These are phyloP conservation scores for Rhodotorula babjevae DNA, from an alignment of 768 basidiomycete species.

Conservation along the genomic window DNA sequence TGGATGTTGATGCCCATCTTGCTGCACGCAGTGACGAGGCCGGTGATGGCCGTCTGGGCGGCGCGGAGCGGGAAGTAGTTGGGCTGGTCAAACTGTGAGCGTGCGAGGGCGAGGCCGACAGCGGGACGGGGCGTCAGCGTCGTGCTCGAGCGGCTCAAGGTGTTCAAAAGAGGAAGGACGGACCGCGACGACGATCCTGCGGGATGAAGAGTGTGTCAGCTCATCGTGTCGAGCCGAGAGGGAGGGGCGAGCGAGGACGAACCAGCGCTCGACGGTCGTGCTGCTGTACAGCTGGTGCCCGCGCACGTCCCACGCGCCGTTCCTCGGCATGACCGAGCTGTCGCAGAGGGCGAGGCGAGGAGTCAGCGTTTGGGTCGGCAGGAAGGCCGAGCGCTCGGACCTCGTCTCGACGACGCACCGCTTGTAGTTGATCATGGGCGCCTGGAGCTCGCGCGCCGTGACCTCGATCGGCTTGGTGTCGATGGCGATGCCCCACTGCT, in stretches of 20 bases:
- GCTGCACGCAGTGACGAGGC: conserved; percentile 2
- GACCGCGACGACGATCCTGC: not conserved
- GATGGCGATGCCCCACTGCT: conserved; percentile 6
- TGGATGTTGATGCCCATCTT: not conserved
- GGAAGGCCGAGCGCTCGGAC: no score
- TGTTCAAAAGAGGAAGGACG: not conserved
- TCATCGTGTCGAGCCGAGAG: no score
- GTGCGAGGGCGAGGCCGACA: no score
- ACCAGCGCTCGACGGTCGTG: not conserved
- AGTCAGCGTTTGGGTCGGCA: no score
- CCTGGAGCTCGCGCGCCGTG: not conserved
- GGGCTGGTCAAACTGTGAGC: conserved; percentile 1
- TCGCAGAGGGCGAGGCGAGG: not conserved
- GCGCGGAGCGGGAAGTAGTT: not conserved
- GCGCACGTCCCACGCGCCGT: conserved; percentile 4
- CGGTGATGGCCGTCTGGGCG: conserved; percentile 3
- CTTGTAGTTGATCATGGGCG: not conserved
- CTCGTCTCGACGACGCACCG: not conserved
- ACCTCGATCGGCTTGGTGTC: not conserved
- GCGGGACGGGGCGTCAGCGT: no score
- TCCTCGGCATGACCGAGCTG: not conserved
- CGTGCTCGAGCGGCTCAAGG: no score
- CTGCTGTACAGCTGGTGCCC: not conserved
- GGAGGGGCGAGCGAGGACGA: not conserved
- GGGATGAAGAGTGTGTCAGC: no score